These are phyloP conservation scores for Kodamaea fukazawae DNA, from an alignment of 805 yeast species.

Conservation along the genomic window DNA sequence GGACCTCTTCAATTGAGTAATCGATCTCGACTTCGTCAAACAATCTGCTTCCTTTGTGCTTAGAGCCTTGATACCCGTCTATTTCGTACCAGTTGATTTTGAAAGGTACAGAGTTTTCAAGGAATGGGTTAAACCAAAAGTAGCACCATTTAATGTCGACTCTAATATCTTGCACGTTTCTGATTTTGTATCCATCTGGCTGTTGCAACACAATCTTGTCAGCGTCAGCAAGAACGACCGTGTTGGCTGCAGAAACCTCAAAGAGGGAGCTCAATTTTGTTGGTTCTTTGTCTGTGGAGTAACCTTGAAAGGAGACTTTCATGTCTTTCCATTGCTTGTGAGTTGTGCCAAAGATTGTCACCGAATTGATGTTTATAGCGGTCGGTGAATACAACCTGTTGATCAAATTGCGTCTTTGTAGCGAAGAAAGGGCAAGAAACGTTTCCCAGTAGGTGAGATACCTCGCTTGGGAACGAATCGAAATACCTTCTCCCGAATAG, in stretches of 20 bases:
- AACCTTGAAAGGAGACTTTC: background rate
- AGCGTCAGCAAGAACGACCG: background rate
- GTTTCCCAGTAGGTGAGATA: constrained; percentile 57
- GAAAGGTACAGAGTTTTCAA: constrained; percentile 18
- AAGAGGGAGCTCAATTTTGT: background rate
- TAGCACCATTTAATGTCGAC: constrained; percentile 17
- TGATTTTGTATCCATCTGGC: background rate
- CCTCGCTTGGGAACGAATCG: constrained; percentile 66
- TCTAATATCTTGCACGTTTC: background rate
- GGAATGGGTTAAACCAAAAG: constrained; percentile 29
- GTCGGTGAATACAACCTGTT: background rate
- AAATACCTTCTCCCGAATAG: constrained; percentile 63
- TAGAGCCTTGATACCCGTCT: constrained; percentile 68
- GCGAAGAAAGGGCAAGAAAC: constrained; percentile 6
- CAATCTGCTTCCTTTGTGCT: constrained; percentile 48
- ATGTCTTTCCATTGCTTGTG: background rate
- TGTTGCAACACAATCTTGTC: background rate
- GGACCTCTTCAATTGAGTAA: constrained; percentile 9
- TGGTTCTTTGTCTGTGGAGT: background rate
- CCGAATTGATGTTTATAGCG: background rate
- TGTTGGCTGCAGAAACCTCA: background rate
- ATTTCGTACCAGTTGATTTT: constrained; percentile 37
- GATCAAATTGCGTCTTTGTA: background rate
- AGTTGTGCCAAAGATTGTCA: no score
- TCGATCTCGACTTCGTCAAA: constrained; percentile 50